phyloP scores from a whole-genome alignment of 1,284 basidiomycete genomes.

The Ceratobasidium theobromae region DNA sequence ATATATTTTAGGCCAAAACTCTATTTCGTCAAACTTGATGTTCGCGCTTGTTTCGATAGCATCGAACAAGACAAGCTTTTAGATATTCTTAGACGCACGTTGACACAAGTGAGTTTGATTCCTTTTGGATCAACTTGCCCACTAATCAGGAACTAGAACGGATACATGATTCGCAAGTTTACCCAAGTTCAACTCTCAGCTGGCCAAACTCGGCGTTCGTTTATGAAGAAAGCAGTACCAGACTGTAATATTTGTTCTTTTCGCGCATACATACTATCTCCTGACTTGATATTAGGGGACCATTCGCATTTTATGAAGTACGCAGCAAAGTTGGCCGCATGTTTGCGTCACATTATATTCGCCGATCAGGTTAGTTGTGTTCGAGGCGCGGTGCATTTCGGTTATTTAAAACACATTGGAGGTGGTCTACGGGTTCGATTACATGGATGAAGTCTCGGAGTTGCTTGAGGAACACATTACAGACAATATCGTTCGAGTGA shows the following conservation, averaged over 20 bases:
- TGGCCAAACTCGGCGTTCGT: conserved; percentile 58
- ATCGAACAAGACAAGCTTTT: conserved; percentile 89
- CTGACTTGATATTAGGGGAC: conserved; percentile 53
- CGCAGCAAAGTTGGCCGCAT: conserved; percentile 63
- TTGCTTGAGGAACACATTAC: conserved; percentile 88
- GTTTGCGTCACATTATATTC: conserved; percentile 77
- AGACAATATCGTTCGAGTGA: conserved; percentile 86
- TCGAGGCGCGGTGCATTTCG: not conserved
- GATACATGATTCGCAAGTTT: conserved; percentile 60
- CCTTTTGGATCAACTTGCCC: conserved; percentile 18
- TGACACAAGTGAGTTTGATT: conserved; percentile 18
- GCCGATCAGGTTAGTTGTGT: conserved; percentile 68
- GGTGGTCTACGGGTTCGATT: conserved; percentile 63
- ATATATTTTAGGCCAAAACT: conserved; percentile 64
- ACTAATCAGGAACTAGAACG: conserved; percentile 40
- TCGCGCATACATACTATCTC: not conserved
- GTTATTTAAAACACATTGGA: conserved; percentile 39
- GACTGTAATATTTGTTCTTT: conserved; percentile 52
- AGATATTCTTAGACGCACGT: conserved; percentile 67
- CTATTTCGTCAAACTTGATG: conserved; percentile 96
- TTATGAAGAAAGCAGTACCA: conserved; percentile 62
- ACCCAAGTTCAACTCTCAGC: conserved; percentile 57
- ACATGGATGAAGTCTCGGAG: conserved; percentile 62
- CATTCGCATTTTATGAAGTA: conserved; percentile 70
- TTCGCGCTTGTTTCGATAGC: conserved; percentile 94